phyloP scores from a whole-genome alignment of 129 eudicot genomes.

The Pittosporum tobira region DNA sequence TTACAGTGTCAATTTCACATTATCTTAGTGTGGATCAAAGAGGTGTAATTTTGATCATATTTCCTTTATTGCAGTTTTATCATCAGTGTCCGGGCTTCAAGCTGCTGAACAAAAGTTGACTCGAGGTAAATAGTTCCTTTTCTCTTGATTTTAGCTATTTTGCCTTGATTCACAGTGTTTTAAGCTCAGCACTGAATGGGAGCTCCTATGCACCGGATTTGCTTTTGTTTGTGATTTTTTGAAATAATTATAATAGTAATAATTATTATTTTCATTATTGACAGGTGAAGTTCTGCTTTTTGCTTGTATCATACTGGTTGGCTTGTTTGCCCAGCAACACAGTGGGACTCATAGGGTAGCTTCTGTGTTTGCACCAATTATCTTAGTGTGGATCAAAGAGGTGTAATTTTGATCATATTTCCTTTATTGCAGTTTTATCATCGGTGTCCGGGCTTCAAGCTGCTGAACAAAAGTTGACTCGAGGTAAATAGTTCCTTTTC shows the following conservation, averaged over 20 bases:
- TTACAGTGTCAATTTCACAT: neutral
- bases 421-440: conserved; percentile 53
- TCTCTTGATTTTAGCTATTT: conserved; percentile 8
- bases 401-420: conserved; percentile 6
- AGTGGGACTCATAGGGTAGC: conserved; percentile 71
- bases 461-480: conserved; percentile 26
- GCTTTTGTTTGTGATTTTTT: too few species aligned
- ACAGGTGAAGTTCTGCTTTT: conserved; percentile 40
- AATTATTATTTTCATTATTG: too few species aligned
- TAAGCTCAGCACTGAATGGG: neutral
- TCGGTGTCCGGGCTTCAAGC: conserved; percentile 73
- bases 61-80: conserved; percentile 47
- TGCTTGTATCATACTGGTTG: conserved; percentile 58
- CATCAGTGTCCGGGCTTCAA: conserved; percentile 76
- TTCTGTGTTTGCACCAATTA: conserved; percentile 54
- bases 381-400: neutral
- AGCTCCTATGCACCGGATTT: neutral
- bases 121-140: conserved; percentile 35
- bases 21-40: neutral
- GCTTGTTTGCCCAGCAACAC: conserved; percentile 73
- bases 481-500: conserved; percentile 35
- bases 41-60: conserved; percentile 4
- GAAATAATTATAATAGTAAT: too few species aligned
- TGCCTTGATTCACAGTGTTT: neutral
- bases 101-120: conserved; percentile 29